phyloP scores from a whole-genome alignment of 768 basidiomycete species.

The Russula dissimulans region DNA sequence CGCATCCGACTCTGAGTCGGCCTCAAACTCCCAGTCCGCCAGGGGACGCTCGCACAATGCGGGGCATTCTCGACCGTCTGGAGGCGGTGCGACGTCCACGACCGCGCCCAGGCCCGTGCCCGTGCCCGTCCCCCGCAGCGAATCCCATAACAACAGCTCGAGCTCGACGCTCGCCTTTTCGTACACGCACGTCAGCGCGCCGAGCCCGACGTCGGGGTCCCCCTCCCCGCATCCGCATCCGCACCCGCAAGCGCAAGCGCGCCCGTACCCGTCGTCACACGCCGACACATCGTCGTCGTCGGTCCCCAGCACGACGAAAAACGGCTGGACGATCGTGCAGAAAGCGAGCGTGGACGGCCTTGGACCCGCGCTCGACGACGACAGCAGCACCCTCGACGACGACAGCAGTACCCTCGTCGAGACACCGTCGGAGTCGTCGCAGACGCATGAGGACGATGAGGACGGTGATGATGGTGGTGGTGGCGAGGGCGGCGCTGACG shows the following conservation, averaged over 20 bases:
- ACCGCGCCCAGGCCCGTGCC: conserved; percentile 12
- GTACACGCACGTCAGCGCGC: conserved; percentile 20
- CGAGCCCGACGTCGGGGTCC: conserved; percentile 12
- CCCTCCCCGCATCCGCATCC: not conserved
- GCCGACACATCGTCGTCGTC: too few species aligned
- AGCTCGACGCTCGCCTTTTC: conserved; percentile 20
- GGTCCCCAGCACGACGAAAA: conserved; percentile 5
- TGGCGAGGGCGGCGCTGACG: conserved; percentile 1
- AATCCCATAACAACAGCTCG: conserved; percentile 17
- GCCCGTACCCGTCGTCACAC: conserved; percentile 4
- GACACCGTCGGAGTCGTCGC: too few species aligned
- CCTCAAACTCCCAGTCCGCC: conserved; percentile 5
- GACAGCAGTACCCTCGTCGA: not conserved
- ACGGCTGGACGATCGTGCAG: conserved; percentile 19
- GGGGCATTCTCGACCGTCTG: not conserved
- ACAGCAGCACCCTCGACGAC: too few species aligned
- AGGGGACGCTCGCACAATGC: conserved; percentile 13
- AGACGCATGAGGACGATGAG: too few species aligned
- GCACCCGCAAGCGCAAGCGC: too few species aligned
- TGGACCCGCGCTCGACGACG: not conserved
- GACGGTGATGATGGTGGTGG: too few species aligned
- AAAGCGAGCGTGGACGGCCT: not conserved
- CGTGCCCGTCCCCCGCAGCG: conserved; percentile 14
- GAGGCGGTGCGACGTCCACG: not conserved
- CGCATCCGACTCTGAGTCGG: conserved; percentile 25